Conservation (phyloP, 495 filamentous ascomycete genomes). For the Podospora conica region DNA sequence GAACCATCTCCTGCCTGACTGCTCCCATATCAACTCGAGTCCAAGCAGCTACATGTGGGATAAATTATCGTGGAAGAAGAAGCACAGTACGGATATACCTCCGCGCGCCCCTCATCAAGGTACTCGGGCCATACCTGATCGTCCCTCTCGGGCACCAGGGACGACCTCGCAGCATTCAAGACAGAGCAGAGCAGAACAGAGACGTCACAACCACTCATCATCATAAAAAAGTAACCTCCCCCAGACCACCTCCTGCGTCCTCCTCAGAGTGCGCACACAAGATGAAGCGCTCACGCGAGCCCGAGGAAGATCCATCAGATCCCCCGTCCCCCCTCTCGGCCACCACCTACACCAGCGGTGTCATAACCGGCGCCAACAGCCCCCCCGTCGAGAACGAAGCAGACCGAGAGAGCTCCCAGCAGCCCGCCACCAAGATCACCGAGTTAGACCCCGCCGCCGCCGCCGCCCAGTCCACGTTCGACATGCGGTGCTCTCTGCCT, state of each 20-base stretch:
- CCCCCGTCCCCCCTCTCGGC: conserved; percentile 5
- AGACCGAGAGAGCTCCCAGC: conserved; percentile 5
- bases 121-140: background rate
- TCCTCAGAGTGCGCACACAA: conserved; percentile 4
- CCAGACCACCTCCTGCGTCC: conserved; percentile 3
- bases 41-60: too few relatives aligned
- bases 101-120: too few relatives aligned
- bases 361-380: background rate
- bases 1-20: background rate
- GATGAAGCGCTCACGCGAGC: conserved; percentile 52
- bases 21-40: too few relatives aligned
- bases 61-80: background rate
- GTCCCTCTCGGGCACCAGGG: background rate
- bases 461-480: conserved; percentile 18
- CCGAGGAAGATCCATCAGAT: conserved; percentile 34
- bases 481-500: conserved; percentile 74
- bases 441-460: conserved; percentile 34
- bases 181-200: background rate
- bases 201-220: background rate
- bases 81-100: background rate
- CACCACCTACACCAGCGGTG: conserved; percentile 2
- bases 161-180: background rate
- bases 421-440: conserved; percentile 37
- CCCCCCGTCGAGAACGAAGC: conserved; percentile 1
- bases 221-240: conserved; percentile 13